These are phyloP conservation scores for Populus nigra DNA, from an alignment of 345 rosid species.

Conservation along the genomic window DNA sequence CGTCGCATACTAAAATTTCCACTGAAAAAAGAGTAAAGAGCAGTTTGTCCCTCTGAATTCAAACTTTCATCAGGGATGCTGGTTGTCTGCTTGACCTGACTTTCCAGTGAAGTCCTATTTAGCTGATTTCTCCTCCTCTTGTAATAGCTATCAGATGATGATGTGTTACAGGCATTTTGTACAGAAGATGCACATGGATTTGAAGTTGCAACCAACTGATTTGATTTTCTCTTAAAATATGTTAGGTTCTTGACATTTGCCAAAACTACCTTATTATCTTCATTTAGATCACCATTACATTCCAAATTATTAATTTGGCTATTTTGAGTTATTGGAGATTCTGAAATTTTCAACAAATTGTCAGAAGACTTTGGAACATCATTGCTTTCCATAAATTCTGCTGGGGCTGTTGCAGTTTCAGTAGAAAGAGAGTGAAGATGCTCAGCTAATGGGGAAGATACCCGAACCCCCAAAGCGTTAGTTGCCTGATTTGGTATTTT, in stretches of 20 bases:
- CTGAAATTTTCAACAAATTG: conserved; percentile 41
- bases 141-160: conserved; percentile 61
- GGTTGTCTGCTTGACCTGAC: conserved; percentile 29
- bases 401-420: conserved; percentile 43
- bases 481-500: conserved; percentile 37
- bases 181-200: conserved; percentile 28
- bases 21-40: conserved; percentile 36
- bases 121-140: conserved; percentile 85
- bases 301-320: conserved; percentile 38
- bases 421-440: conserved; percentile 32
- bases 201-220: conserved; percentile 81
- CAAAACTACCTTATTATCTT: conserved; percentile 25
- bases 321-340: conserved; percentile 34
- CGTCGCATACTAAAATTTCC: conserved; percentile 41
- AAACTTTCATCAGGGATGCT: conserved; percentile 32
- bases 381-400: conserved; percentile 37
- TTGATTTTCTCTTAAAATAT: conserved; percentile 73
- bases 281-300: conserved; percentile 35
- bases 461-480: conserved; percentile 34
- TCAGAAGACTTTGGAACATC: conserved; percentile 37
- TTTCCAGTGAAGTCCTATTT: conserved; percentile 58
- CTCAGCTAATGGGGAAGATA: conserved; percentile 41
- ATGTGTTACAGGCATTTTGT: conserved; percentile 32
- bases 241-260: conserved; percentile 11
- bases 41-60: conserved; percentile 36